A percentile compares a stretch with the other conserved stretches of the same genome.
phyloP scores from a whole-genome alignment of 148 eudicot species.

The Rhododendron molle region DNA sequence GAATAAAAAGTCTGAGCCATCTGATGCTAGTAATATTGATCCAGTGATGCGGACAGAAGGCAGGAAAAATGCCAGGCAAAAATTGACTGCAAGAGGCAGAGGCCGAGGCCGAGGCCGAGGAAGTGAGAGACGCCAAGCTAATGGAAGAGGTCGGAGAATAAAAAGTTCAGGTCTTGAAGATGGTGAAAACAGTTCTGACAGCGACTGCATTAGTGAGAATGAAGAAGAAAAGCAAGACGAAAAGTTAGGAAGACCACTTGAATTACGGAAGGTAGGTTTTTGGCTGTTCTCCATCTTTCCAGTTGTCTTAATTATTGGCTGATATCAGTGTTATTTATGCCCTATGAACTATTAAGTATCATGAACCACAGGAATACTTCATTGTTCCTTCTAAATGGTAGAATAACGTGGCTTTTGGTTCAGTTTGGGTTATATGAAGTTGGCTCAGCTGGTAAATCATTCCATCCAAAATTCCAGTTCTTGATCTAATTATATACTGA shows the following conservation, averaged over 20 bases:
- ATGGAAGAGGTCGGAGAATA: constrained; percentile 39
- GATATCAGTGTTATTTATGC: neutral
- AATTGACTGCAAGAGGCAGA: constrained; percentile 24
- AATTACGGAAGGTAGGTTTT: constrained; percentile 61
- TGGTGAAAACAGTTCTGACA: constrained; percentile 32
- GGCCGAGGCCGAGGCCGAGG: constrained; percentile 24
- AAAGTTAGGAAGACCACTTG: constrained; percentile 21
- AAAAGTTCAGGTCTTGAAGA: constrained; percentile 22
- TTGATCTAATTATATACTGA: too few species aligned
- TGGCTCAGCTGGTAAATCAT: neutral
- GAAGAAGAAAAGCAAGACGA: constrained; percentile 34
- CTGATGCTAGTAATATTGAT: constrained; percentile 21
- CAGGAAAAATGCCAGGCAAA: constrained; percentile 13
- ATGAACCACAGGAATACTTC: neutral
- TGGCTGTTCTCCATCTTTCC: neutral
- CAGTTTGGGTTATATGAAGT: neutral
- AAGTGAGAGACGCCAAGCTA: constrained; percentile 24
- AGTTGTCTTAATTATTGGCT: neutral
- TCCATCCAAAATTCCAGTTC: neutral
- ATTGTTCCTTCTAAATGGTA: neutral
- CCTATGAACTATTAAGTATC: neutral
- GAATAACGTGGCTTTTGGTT: neutral
- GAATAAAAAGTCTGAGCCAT: constrained; percentile 17
- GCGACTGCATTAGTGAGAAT: constrained; percentile 26
- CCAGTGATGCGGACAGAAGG: constrained; percentile 14